These are phyloP conservation scores for Syncephalastrum sp. DNA, from an alignment of 371 early-diverging fungal genomes.

Conservation along the genomic window DNA sequence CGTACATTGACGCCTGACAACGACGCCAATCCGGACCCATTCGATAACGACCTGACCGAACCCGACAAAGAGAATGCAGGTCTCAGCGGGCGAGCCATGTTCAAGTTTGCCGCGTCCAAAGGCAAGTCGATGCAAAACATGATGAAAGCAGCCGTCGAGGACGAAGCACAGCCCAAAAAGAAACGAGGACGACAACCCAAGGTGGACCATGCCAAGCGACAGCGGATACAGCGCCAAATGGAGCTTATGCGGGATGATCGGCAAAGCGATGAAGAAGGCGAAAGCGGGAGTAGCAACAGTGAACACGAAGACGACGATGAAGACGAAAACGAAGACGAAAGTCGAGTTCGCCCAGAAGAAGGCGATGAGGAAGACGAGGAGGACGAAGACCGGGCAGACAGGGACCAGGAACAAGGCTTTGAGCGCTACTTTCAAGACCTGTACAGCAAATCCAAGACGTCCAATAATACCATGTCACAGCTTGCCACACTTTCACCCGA, in stretches of 20 bases:
- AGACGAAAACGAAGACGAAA: constrained; percentile 6
- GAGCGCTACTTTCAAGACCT: constrained; percentile 77
- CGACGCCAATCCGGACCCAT: constrained; percentile 12
- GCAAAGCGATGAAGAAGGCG: constrained; percentile 20
- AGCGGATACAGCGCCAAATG: constrained; percentile 29
- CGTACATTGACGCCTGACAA: constrained; percentile 9
- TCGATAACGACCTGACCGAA: constrained; percentile 2
- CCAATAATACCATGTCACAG: constrained; percentile 83
- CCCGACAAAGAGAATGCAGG: constrained; percentile 34
- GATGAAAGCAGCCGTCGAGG: constrained; percentile 35
- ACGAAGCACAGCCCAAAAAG: constrained; percentile 7
- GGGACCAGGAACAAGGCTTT: constrained; percentile 24
- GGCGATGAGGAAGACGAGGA: constrained; percentile 26
- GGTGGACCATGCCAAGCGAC: constrained; percentile 24
- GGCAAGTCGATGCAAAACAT: constrained; percentile 30
- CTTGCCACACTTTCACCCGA: constrained; percentile 67
- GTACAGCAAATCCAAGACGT: constrained; percentile 62
- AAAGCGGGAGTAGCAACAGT: constrained; percentile 7
- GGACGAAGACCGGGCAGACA: constrained; percentile 31
- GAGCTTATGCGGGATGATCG: constrained; percentile 24
- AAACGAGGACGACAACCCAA: constrained; percentile 7
- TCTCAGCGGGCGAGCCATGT: constrained; percentile 34
- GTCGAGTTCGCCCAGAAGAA: constrained; percentile 4
- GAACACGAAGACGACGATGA: constrained; percentile 27
- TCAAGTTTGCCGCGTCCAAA: constrained; percentile 24